Evolutionary conservation across 192 early-diverging fungal genomes (phyloP).

Genomic region (Cetraspora pellucida): DNA sequence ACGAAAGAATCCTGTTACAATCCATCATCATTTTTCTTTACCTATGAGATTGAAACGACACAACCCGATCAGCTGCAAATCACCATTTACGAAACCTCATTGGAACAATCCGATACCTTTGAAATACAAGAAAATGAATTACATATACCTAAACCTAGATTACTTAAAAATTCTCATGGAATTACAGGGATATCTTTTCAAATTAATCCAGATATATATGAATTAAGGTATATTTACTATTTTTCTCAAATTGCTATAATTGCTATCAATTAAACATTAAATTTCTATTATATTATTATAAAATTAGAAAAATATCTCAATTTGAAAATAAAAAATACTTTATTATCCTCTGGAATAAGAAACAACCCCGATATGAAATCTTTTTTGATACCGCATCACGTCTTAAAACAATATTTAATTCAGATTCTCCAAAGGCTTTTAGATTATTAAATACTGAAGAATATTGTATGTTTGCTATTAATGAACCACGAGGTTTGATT

Average conservation of each 20-base stretch:
- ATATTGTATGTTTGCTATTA: slow-evolving; percentile 12
- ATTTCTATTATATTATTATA: neutral
- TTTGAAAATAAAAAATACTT: slow-evolving; percentile 16
- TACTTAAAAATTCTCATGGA: neutral
- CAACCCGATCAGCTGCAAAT: neutral
- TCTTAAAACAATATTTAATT: neutral
- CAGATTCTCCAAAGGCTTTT: neutral
- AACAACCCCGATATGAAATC: neutral
- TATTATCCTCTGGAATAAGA: slow-evolving; percentile 11
- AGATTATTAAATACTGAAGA: neutral
- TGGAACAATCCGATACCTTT: neutral
- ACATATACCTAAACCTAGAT: neutral
- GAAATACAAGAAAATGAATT: neutral
- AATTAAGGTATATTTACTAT: neutral
- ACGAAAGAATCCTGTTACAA: neutral
- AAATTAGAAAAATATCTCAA: slow-evolving; percentile 16
- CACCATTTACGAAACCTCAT: slow-evolving; percentile 6
- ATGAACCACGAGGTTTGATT: slow-evolving; percentile 1
- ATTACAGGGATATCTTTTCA: neutral
- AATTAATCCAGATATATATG: neutral
- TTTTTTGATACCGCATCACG: neutral
- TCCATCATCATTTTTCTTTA: neutral
- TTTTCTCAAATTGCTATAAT: neutral
- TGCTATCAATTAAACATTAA: neutral
- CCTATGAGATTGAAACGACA: slow-evolving; percentile 2